Evolutionary conservation across 2,329 filamentous ascomycete species (phyloP).

Genomic region (Teratosphaeria destructans): DNA sequence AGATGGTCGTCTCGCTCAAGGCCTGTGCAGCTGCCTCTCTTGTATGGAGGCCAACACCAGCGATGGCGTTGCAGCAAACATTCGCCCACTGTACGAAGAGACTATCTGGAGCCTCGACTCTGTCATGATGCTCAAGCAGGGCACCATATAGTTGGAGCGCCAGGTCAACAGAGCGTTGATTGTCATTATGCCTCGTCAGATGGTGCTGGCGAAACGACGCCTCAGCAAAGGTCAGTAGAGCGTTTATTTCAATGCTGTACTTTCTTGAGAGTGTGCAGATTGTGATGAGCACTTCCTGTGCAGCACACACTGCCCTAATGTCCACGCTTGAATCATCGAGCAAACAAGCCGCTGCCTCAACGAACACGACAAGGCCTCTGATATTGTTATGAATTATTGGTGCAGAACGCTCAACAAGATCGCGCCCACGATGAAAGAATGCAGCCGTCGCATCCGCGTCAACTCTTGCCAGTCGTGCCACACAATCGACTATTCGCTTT

Average conservation of each 20-base stretch:
- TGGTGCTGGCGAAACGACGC: background rate
- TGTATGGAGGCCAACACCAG: background rate
- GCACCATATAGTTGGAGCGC: background rate
- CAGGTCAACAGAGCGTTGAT: background rate
- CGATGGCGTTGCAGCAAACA: background rate
- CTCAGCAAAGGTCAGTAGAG: background rate
- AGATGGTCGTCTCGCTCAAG: background rate
- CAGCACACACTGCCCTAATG: background rate
- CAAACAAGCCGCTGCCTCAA: background rate
- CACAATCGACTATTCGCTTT: background rate
- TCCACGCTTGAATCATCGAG: background rate
- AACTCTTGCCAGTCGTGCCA: slow-evolving; percentile 17
- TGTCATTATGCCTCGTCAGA: background rate
- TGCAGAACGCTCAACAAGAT: background rate
- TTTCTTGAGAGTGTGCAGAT: background rate
- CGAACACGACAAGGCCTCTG: background rate
- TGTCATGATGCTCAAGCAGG: background rate
- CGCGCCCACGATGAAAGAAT: slow-evolving; percentile 5
- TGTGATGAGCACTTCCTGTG: background rate
- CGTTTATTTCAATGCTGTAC: background rate
- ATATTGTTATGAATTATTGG: background rate
- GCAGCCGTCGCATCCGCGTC: slow-evolving; percentile 11
- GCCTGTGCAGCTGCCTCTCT: background rate
- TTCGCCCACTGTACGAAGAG: background rate
- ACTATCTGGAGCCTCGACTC: background rate